Base-by-base conservation (phyloP, 768 basidiomycete genomes). In the Lenzites betulinus region DNA sequence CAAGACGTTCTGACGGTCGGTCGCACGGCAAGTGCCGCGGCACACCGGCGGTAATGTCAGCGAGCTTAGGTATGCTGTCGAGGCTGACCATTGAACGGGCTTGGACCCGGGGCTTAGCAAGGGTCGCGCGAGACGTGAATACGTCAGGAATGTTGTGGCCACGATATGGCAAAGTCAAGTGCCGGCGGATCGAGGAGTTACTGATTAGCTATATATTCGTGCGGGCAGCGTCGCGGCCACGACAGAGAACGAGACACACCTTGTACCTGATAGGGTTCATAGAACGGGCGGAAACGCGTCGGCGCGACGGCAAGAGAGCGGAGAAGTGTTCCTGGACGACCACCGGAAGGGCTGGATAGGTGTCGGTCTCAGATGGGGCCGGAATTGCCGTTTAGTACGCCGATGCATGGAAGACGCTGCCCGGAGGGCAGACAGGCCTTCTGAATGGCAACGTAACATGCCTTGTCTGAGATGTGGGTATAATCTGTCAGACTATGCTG, bases 351-450 rank as follows among this genome's bases (percentile, higher is more conserved):
- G n/a, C n/a, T n/a, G n/a, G n/a, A n/a, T 26, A 30, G 25, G 18
- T 33, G 36, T 12, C 16, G 55, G 25, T 35, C 22, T 2, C 28
- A 6, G 23, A 48, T 20, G 39, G 39, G 16, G 44, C 44, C 36
- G 22, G 16, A 16, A 15, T 26, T 41, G 16, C 56, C 48, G 48
- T 20, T 22, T 50, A 43, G 30, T 30, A 42, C 23, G 39, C 56
- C 56, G 48, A 51, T 42, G 56, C 56, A 58, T 58, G 56, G 56
- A 58, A 58, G 25, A 46, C 46, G 25, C 26, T 50, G 36, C 13
- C 48, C 6, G 30, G 30, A 42, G 26, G n/a, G 26, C 7, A 7
- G 35, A n/a, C 22, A 28, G 46, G 25, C 28, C 26, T 16, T 38
- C 26, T 11, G 28, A 46, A 33, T 2, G 12, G 55, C 55, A 13